Conservation (phyloP, 2,329 filamentous ascomycete genomes). For the Colletotrichum gigasporum region DNA sequence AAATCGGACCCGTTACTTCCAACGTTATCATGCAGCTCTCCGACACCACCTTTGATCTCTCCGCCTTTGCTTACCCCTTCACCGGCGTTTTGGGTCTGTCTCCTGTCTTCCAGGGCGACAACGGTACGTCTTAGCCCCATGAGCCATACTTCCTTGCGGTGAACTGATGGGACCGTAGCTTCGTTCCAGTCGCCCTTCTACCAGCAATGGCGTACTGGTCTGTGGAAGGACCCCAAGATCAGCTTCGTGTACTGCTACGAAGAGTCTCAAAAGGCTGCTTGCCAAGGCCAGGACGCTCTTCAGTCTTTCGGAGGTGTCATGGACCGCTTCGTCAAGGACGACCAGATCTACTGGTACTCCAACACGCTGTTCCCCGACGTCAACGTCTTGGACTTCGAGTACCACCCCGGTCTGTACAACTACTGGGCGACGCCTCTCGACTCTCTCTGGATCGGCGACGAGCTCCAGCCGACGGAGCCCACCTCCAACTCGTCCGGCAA, state of each 20-base stretch:
- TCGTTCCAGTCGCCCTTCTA: slow-evolving; percentile 33
- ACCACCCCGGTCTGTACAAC: slow-evolving; percentile 32
- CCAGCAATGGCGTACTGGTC: slow-evolving; percentile 32
- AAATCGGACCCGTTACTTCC: slow-evolving; percentile 23
- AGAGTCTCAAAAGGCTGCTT: slow-evolving; percentile 19
- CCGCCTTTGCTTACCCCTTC: slow-evolving; percentile 26
- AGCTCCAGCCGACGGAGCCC: slow-evolving; percentile 27
- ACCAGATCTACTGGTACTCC: slow-evolving; percentile 41
- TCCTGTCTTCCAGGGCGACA: slow-evolving; percentile 30
- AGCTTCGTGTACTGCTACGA: slow-evolving; percentile 34
- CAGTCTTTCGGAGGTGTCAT: slow-evolving; percentile 33
- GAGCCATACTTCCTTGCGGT: too few species aligned
- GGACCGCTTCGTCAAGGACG: slow-evolving; percentile 36
- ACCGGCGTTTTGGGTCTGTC: slow-evolving; percentile 31
- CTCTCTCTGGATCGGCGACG: slow-evolving; percentile 29
- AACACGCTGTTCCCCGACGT: slow-evolving; percentile 31
- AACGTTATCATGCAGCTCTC: slow-evolving; percentile 27
- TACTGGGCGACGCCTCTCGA: slow-evolving; percentile 34
- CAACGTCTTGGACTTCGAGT: slow-evolving; percentile 33
- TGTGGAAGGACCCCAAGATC: slow-evolving; percentile 22
- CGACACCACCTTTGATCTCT: slow-evolving; percentile 29
- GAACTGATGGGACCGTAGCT: slow-evolving; percentile 1
- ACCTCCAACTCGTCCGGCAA: slow-evolving; percentile 31
- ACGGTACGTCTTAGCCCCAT: too few species aligned
- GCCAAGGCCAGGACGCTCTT: slow-evolving; percentile 32